Percentiles rank a stretch among this genome's conserved stretches.
Evolutionary conservation across 306 rosid genomes (phyloP).

Genomic region (Prunus salicina): DNA sequence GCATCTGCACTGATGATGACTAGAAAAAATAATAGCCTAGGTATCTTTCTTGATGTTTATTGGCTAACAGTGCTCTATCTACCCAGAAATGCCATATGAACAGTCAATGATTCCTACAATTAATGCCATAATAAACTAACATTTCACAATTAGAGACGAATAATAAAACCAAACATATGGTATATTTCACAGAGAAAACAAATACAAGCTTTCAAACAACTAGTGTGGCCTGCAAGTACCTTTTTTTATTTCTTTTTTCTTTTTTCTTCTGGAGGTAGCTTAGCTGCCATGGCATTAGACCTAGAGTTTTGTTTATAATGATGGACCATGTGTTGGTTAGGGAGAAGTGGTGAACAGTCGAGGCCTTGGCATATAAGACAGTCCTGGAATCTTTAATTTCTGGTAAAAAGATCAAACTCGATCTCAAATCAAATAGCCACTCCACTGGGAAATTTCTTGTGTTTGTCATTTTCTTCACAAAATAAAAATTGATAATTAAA

Average conservation of each 20-base stretch:
- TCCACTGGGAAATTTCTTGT: not conserved
- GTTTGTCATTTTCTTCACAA: not conserved
- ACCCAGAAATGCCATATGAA: not conserved
- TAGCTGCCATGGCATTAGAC: not conserved
- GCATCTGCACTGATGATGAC: not conserved
- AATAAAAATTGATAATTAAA: not conserved
- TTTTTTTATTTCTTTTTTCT: not conserved
- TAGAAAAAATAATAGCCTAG: not conserved
- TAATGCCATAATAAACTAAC: not conserved
- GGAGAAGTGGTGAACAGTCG: not conserved
- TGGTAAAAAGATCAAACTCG: not conserved
- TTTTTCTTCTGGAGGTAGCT: not conserved
- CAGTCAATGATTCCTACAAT: not conserved
- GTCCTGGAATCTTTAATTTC: not conserved
- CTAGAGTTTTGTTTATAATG: not conserved
- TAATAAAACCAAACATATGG: not conserved
- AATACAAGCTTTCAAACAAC: conserved; percentile 26
- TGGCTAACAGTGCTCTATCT: not conserved
- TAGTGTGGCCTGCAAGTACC: conserved; percentile 1
- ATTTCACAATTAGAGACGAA: not conserved
- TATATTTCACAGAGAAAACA: conserved; percentile 1
- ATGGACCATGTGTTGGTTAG: not conserved
- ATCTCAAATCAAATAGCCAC: not conserved
- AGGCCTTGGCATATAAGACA: not conserved
- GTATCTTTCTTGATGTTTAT: not conserved